phyloP scores from a whole-genome alignment of 495 filamentous ascomycete genomes.

The Aspergillus hancockii region DNA sequence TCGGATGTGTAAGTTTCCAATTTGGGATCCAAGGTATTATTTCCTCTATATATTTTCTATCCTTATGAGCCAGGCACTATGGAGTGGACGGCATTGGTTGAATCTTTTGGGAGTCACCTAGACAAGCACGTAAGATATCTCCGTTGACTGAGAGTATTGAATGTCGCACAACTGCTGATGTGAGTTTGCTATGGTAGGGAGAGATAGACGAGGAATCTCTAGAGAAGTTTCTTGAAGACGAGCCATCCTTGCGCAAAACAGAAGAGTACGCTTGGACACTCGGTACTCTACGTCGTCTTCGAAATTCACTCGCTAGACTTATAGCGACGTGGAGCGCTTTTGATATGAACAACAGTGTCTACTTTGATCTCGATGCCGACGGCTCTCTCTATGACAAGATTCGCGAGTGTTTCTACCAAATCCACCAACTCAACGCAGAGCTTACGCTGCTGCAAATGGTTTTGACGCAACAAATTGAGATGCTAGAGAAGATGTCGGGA shows the following conservation, averaged over 20 bases:
- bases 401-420: conserved; percentile 13
- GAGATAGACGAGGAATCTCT: not conserved
- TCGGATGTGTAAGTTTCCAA: conserved; percentile 15
- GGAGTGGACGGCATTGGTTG: conserved; percentile 13
- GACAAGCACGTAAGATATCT: conserved; percentile 9
- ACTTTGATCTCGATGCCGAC: conserved; percentile 16
- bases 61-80: conserved; percentile 22
- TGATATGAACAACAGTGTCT: conserved; percentile 11
- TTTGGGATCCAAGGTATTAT: conserved; percentile 29
- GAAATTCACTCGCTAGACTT: conserved; percentile 9
- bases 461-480: conserved; percentile 20
- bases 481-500: conserved; percentile 18
- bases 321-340: conserved; percentile 8
- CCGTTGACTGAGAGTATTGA: no score
- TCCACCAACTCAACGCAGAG: conserved; percentile 13
- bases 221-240: conserved; percentile 5
- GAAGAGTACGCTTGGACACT: conserved; percentile 13
- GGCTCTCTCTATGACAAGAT: conserved; percentile 13
- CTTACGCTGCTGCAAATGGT: conserved; percentile 8
- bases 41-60: conserved; percentile 22
- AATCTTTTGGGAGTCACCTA: not conserved
- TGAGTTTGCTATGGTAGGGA: not conserved
- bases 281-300: conserved; percentile 7
- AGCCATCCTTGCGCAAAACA: conserved; percentile 7
- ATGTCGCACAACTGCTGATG: no score